phyloP scores from a whole-genome alignment of 352 stramenopile genomes.

The Pythium brassicae region DNA sequence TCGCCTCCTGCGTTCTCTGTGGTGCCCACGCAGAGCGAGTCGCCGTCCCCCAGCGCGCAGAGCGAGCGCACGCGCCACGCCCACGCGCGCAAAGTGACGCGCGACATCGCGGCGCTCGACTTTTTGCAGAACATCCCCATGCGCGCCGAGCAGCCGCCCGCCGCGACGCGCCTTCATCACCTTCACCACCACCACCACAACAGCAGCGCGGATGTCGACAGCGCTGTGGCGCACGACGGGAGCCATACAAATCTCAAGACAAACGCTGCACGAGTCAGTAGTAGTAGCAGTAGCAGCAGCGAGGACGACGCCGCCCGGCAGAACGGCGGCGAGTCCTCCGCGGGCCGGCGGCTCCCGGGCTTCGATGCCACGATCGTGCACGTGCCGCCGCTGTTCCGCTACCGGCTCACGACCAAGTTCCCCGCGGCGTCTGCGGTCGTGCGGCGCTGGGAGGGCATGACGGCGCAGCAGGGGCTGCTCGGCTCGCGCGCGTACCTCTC shows the following conservation, averaged over 20 bases:
- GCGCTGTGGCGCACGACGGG: background rate
- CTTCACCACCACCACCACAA: background rate
- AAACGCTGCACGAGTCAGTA: background rate
- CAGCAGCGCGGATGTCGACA: background rate
- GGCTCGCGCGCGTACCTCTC: conserved; percentile 81
- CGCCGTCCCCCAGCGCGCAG: conserved; percentile 41
- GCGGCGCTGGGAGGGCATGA: conserved; percentile 66
- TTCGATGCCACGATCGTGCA: conserved; percentile 63
- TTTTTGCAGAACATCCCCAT: conserved; percentile 89
- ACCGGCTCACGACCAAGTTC: conserved; percentile 78
- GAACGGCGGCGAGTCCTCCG: conserved; percentile 34
- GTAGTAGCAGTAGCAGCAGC: conserved; percentile 2
- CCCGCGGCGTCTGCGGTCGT: conserved; percentile 72
- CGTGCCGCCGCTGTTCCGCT: conserved; percentile 62
- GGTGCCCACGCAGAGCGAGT: conserved; percentile 22
- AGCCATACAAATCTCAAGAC: conserved; percentile 2
- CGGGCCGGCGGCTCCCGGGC: conserved; percentile 60
- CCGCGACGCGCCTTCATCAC: background rate
- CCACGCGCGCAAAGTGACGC: conserved; percentile 67
- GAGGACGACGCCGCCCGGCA: background rate
- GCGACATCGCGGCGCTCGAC: conserved; percentile 84
- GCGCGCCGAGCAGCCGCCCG: conserved; percentile 36
- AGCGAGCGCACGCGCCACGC: conserved; percentile 40
- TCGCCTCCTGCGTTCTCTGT: background rate
- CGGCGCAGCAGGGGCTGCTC: conserved; percentile 59